Percentiles rank a stretch among this genome's conserved stretches.
Evolutionary conservation across 345 rosid genomes (phyloP).

Genomic region (Melastoma malabathricum): DNA sequence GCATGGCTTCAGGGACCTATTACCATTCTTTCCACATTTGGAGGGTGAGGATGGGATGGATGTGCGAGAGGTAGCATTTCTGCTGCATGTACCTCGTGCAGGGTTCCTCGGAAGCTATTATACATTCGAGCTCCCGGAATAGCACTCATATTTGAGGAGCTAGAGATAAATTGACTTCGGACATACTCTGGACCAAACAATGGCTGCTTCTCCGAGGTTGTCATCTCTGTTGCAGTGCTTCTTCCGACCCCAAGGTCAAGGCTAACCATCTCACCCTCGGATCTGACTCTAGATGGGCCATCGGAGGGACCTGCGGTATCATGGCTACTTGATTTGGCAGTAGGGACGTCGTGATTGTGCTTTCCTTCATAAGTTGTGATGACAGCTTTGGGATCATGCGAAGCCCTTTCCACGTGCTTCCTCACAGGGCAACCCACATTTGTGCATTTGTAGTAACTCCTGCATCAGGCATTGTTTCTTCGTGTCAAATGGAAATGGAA

Average conservation of each 20-base stretch:
- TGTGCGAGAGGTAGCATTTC: conserved; percentile 39
- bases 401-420: conserved; percentile 98
- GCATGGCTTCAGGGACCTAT: conserved; percentile 42
- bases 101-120: conserved; percentile 36
- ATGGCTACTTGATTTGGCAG: conserved; percentile 53
- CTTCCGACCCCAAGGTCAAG: conserved; percentile 90
- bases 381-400: conserved; percentile 96
- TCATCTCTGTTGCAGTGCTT: conserved; percentile 32
- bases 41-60: conserved; percentile 49
- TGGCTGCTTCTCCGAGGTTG: conserved; percentile 15
- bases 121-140: conserved; percentile 36
- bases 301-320: conserved; percentile 43
- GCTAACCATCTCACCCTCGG: conserved; percentile 58
- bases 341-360: conserved; percentile 92
- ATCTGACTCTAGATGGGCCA: conserved; percentile 37
- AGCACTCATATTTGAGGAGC: conserved; percentile 36
- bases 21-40: conserved; percentile 59
- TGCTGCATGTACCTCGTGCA: conserved; percentile 26
- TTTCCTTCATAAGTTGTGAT: conserved; percentile 98
- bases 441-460: conserved; percentile 99
- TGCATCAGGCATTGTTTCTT: conserved; percentile 17
- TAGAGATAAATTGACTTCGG: conserved; percentile 27
- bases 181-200: conserved; percentile 22
- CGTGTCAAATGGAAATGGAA: background rate
- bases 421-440: conserved; percentile 87